Conservation (phyloP, 2,329 filamentous ascomycete species). For the Aaosphaeria arxii region DNA sequence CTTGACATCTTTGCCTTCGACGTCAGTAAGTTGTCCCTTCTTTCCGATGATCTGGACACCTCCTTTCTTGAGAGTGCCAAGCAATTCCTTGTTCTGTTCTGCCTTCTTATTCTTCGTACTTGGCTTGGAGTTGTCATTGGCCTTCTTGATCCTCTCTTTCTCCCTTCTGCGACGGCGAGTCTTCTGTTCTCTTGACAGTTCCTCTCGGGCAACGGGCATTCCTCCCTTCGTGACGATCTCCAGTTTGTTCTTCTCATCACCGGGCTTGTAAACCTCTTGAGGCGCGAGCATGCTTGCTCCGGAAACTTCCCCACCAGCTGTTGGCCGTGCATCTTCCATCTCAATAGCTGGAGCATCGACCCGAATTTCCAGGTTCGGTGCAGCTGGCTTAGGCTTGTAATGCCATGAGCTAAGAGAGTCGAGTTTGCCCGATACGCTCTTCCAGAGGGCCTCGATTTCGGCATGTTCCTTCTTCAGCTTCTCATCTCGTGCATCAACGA, state of each 20-base stretch:
- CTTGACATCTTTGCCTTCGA: conserved; percentile 73
- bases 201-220: conserved; percentile 73
- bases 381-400: conserved; percentile 85
- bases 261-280: conserved; percentile 89
- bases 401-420: conserved; percentile 92
- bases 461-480: conserved; percentile 78
- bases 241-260: conserved; percentile 62
- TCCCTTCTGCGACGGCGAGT: conserved; percentile 70
- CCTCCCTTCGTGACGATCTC: conserved; percentile 79
- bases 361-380: conserved; percentile 80
- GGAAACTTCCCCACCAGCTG: conserved; percentile 70
- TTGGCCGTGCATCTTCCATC: conserved; percentile 94
- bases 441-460: conserved; percentile 82
- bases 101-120: conserved; percentile 49
- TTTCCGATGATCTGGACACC: conserved; percentile 90
- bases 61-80: conserved; percentile 73
- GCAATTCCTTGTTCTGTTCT: conserved; percentile 55
- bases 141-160: conserved; percentile 81
- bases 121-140: conserved; percentile 52
- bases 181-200: conserved; percentile 88
- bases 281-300: conserved; percentile 77
- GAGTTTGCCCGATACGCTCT: conserved; percentile 72
- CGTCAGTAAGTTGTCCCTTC: conserved; percentile 79
- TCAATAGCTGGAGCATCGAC: conserved; percentile 85
- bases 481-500: conserved; percentile 77